phyloP scores from a whole-genome alignment of 177 flowering plant species.

The Vitis hybrid region DNA sequence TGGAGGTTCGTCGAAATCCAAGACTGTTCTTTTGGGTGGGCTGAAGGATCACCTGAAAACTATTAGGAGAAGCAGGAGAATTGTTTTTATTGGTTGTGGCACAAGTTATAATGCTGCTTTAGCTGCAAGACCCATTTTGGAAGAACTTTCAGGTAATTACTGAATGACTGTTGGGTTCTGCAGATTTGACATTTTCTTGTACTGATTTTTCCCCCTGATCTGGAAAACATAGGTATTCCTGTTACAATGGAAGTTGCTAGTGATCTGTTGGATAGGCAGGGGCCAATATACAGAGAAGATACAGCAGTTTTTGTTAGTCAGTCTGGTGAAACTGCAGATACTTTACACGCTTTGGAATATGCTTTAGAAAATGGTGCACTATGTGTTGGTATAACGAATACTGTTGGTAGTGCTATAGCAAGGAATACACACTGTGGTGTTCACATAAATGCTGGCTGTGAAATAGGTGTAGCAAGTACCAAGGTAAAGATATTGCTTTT shows the following conservation, averaged over 20 bases:
- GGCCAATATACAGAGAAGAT: conserved; percentile 95
- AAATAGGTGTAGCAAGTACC: conserved; percentile 98
- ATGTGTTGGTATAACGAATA: conserved; percentile 96
- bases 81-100: conserved; percentile 97
- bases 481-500: conserved; percentile 49
- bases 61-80: conserved; percentile 86
- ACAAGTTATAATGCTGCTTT: conserved; percentile 99
- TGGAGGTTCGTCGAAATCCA: conserved; percentile 77
- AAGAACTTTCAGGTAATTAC: conserved; percentile 86
- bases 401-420: conserved; percentile 96
- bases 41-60: conserved; percentile 92
- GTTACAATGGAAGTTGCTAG: conserved; percentile 98
- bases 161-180: background rate
- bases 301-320: conserved; percentile 98
- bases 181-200: background rate
- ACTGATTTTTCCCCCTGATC: background rate
- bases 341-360: conserved; percentile 79
- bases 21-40: conserved; percentile 91
- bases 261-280: conserved; percentile 91
- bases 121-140: conserved; percentile 88
- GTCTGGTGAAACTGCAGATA: conserved; percentile 99
- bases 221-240: conserved; percentile 58
- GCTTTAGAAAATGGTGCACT: conserved; percentile 91
- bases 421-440: conserved; percentile 94
- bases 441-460: conserved; percentile 96